phyloP scores from a whole-genome alignment of 2,329 filamentous ascomycete species.

The Sclerotinia glacialis region DNA sequence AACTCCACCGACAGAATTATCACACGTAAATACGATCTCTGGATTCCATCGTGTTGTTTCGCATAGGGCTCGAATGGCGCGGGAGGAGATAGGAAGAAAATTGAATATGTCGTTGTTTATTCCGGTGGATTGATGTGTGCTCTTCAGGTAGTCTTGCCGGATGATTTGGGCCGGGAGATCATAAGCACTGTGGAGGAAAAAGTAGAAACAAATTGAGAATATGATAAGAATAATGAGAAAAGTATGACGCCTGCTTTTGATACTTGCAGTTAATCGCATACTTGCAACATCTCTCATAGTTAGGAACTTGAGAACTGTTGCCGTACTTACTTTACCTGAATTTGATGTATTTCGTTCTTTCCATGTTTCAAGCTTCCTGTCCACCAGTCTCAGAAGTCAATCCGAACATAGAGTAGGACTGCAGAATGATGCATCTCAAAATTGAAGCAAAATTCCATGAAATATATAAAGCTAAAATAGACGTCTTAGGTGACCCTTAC shows the following conservation, averaged over 20 bases:
- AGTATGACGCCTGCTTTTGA: background rate
- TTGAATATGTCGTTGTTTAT: conserved; percentile 28
- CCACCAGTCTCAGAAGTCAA: too few species aligned
- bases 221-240: background rate
- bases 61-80: conserved; percentile 30
- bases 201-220: background rate
- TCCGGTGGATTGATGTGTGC: background rate
- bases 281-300: background rate
- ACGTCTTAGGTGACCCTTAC: background rate
- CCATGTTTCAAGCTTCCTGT: background rate
- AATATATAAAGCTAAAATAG: too few species aligned
- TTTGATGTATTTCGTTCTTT: conserved; percentile 1
- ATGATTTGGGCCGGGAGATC: background rate
- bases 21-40: conserved; percentile 33
- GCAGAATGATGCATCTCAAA: too few species aligned
- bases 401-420: background rate
- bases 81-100: conserved; percentile 29
- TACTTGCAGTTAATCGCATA: background rate
- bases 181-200: background rate
- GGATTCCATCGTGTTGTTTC: conserved; percentile 31
- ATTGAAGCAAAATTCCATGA: background rate
- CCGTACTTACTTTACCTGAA: background rate
- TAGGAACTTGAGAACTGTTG: background rate
- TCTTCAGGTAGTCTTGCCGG: background rate
- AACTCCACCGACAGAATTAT: conserved; percentile 31